Conservation (phyloP, 2,329 filamentous ascomycete species). For the Sclerotiophoma versabilis region DNA sequence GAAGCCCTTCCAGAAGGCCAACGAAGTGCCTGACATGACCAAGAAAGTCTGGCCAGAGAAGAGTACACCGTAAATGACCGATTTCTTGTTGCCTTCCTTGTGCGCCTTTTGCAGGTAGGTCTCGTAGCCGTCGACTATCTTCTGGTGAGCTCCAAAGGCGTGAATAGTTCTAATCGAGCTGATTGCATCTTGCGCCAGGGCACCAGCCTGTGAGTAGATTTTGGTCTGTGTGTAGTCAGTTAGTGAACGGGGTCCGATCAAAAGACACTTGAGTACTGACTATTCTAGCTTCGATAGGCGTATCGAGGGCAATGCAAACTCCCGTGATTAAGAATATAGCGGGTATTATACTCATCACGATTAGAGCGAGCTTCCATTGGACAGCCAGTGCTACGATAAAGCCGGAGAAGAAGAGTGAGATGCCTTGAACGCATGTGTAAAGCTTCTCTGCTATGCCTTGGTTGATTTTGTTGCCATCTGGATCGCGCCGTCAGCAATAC, state of each 20-base stretch:
- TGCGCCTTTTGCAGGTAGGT: conserved; percentile 73
- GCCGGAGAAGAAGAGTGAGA: conserved; percentile 71
- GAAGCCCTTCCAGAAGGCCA: conserved; percentile 50
- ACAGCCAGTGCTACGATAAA: conserved; percentile 90
- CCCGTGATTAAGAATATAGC: conserved; percentile 33
- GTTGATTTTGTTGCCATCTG: conserved; percentile 24
- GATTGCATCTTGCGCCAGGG: conserved; percentile 46
- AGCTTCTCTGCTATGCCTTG: conserved; percentile 40
- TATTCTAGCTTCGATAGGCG: conserved; percentile 22
- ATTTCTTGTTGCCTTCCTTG: conserved; percentile 24
- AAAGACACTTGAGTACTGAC: neutral
- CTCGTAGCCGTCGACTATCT: conserved; percentile 83
- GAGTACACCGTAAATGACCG: conserved; percentile 4
- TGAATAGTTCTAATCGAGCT: conserved; percentile 72
- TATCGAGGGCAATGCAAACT: conserved; percentile 17
- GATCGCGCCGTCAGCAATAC: neutral
- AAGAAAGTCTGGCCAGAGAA: conserved; percentile 15
- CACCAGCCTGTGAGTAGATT: conserved; percentile 12
- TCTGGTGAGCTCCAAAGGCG: conserved; percentile 88
- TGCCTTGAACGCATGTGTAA: conserved; percentile 51
- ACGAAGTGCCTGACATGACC: conserved; percentile 17
- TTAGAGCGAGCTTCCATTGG: conserved; percentile 90
- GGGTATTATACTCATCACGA: conserved; percentile 61
- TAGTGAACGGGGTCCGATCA: neutral
- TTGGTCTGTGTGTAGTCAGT: neutral